Evolutionary conservation across 78 protist genomes (phyloP), one percentile per base, ranked within the genome.

Genomic region (Polysphondylium violaceum): DNA sequence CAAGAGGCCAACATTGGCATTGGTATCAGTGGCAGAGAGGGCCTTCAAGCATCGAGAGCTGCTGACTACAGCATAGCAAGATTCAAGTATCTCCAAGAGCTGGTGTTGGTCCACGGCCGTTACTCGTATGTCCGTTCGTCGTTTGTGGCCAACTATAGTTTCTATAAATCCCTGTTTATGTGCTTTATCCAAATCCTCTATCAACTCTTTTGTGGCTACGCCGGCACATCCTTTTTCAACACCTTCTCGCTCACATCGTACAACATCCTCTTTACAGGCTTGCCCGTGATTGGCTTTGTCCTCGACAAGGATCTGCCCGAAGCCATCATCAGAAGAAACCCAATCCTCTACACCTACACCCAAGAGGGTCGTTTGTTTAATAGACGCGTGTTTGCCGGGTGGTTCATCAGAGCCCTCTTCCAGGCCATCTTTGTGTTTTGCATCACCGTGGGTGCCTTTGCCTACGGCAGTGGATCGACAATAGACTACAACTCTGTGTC

Each of bases 21-120:
- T 11, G 97, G 97, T 33, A 86, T 98, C 9, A 96, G 91, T 74
- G 99, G 99, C 7, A 94, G 95, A 43, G 99, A 98, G 68, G 99
- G 99, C 17, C 21, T 61, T 64, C 99, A 98, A 71, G 99, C 99
- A 25, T 73, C 98, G 2, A 76, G 96, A 27, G 99, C 99, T 2
- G 99, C 99, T 0, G 99, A 98, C 74, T 95, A 94, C 55, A 86
- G 97, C 33, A 35, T 98, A 6, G 76, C 81, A 2, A 53, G 86
- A 73, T 97, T 97, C 68, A 77, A 78, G 53, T 86, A 55, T 74
- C 89, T 98, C 16, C 40, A 6, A 69, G 74, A 93, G 2, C 87
- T 98, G 7, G n/a, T 98, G 44, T 88, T 97, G 19, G 75, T 97
- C 3, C 99, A 98, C 65, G 99, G 99, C 41, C 68, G 96, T 29